phyloP scores from a whole-genome alignment of 805 yeast species.

The Candida argentea region DNA sequence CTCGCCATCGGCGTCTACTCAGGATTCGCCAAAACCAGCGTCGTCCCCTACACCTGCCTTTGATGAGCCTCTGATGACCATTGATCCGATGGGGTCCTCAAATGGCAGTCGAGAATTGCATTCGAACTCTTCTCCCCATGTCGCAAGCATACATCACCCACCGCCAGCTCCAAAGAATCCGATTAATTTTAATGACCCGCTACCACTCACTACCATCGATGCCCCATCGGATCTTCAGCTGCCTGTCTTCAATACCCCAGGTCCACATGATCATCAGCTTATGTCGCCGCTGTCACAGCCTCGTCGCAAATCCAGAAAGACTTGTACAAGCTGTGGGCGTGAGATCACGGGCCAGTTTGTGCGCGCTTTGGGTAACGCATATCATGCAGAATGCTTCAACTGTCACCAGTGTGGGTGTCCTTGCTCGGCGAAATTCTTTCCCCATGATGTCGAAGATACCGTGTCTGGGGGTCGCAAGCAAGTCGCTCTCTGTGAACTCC shows the following conservation, averaged over 20 bases:
- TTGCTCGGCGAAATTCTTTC: conserved; percentile 84
- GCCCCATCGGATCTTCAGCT: no score
- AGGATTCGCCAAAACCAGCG: no score
- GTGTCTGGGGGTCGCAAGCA: conserved; percentile 11
- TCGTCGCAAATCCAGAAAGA: conserved; percentile 15
- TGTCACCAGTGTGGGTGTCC: conserved; percentile 77
- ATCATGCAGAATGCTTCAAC: conserved; percentile 79
- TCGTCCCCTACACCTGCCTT: no score
- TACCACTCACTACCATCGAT: background rate
- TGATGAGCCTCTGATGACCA: no score
- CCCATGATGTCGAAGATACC: conserved; percentile 47
- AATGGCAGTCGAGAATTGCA: no score
- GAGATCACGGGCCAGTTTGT: conserved; percentile 61
- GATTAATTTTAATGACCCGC: conserved; percentile 1
- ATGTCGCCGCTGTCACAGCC: background rate
- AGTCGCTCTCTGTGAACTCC: conserved; percentile 76
- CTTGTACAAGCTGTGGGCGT: conserved; percentile 26
- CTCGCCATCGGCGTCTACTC: no score
- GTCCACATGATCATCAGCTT: background rate
- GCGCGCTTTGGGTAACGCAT: conserved; percentile 69
- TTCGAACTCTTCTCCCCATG: no score
- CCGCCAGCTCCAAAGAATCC: conserved; percentile 2
- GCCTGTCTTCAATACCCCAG: background rate
- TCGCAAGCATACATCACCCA: no score
- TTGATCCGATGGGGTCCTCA: no score